These are phyloP conservation scores for Penicillium hesseltinei DNA, from an alignment of 2,329 filamentous ascomycete species.

Conservation along the genomic window DNA sequence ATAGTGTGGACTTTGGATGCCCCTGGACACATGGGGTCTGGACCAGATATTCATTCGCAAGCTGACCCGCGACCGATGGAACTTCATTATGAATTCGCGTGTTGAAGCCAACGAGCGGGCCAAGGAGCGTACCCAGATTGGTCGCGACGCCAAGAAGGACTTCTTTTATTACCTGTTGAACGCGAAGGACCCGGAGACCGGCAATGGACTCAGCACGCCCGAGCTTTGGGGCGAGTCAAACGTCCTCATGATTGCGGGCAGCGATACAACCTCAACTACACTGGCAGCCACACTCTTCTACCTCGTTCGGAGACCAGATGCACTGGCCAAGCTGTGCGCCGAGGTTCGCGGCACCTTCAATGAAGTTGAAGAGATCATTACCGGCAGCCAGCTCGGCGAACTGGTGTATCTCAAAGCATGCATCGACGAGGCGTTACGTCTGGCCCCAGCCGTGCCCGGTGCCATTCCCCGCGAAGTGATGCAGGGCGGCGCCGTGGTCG, in stretches of 20 bases:
- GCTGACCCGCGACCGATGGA: constrained; percentile 64
- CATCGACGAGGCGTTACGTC: constrained; percentile 43
- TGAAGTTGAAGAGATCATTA: constrained; percentile 39
- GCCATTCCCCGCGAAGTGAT: constrained; percentile 41
- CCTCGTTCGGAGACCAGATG: constrained; percentile 35
- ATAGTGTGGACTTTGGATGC: constrained; percentile 69
- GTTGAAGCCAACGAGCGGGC: constrained; percentile 65
- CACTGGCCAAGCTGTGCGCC: constrained; percentile 32
- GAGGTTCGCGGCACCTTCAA: constrained; percentile 40
- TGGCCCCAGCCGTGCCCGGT: constrained; percentile 41
- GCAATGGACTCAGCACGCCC: constrained; percentile 61
- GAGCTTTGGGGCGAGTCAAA: constrained; percentile 72
- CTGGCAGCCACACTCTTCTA: constrained; percentile 45
- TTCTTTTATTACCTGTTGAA: constrained; percentile 75
- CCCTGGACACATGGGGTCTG: constrained; percentile 63
- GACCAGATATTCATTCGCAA: constrained; percentile 67
- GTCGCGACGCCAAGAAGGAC: constrained; percentile 66
- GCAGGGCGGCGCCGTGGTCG: constrained; percentile 37
- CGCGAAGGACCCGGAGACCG: constrained; percentile 69
- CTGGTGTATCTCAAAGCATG: constrained; percentile 43
- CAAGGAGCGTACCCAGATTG: constrained; percentile 55
- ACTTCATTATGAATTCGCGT: constrained; percentile 70
- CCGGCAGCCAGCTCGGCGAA: constrained; percentile 34
- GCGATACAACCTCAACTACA: constrained; percentile 69
- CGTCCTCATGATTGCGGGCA: constrained; percentile 68